A percentile compares a stretch with the other conserved stretches of the same genome.
Evolutionary conservation across 192 early-diverging fungal genomes (phyloP).

Genomic region (Kappamyces sp.): DNA sequence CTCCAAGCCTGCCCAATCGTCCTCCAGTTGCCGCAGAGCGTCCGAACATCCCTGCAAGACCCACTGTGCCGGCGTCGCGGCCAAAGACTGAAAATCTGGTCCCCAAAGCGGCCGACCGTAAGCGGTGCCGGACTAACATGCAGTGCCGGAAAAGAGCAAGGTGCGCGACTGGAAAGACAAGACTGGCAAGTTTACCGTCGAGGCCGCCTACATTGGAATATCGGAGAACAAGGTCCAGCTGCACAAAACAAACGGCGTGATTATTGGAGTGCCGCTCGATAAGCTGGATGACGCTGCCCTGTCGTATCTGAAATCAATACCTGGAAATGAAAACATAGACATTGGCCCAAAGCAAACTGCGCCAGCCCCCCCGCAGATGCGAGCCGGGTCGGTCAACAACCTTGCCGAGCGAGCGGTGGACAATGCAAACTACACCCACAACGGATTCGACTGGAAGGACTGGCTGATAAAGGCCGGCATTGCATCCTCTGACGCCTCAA

Average conservation of each 20-base stretch:
- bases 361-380: slow-evolving; percentile 15
- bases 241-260: slow-evolving; percentile 93
- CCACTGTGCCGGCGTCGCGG: slow-evolving; percentile 14
- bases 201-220: slow-evolving; percentile 78
- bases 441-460: slow-evolving; percentile 92
- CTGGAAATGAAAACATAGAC: slow-evolving; percentile 33
- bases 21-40: not conserved
- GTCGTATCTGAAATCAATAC: slow-evolving; percentile 36
- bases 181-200: slow-evolving; percentile 83
- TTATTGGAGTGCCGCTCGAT: slow-evolving; percentile 83
- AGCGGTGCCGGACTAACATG: slow-evolving; percentile 9
- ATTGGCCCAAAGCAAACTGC: slow-evolving; percentile 13
- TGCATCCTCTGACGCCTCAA: slow-evolving; percentile 66
- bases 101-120: slow-evolving; percentile 17
- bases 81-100: slow-evolving; percentile 17
- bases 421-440: slow-evolving; percentile 36
- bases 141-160: slow-evolving; percentile 54
- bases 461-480: slow-evolving; percentile 75
- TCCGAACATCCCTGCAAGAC: slow-evolving; percentile 8
- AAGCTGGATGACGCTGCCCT: slow-evolving; percentile 66
- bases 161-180: slow-evolving; percentile 90
- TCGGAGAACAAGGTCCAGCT: slow-evolving; percentile 82
- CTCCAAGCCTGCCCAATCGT: not conserved
- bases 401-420: slow-evolving; percentile 22
- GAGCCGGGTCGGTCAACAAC: slow-evolving; percentile 24